These are phyloP conservation scores for Pseudisothecium myosuroides DNA, from an alignment of 225 moss, liverwort and hornwort species.

Conservation along the genomic window DNA sequence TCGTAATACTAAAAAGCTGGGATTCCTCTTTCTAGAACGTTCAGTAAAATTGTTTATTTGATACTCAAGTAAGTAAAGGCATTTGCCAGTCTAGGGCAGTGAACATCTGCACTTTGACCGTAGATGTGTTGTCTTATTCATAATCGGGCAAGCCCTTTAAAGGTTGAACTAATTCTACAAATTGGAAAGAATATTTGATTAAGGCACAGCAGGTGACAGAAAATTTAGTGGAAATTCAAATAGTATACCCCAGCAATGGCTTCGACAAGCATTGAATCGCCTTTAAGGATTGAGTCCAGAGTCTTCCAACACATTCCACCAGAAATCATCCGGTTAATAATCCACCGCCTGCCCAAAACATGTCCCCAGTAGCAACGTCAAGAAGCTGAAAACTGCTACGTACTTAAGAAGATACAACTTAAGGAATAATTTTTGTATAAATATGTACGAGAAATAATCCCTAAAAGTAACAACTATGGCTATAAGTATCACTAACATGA, in stretches of 20 bases:
- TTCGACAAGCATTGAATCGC: conserved; percentile 89
- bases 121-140: background rate
- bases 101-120: background rate
- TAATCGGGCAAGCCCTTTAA: background rate
- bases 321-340: conserved; percentile 59
- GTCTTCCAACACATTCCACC: conserved; percentile 29
- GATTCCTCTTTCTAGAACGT: background rate
- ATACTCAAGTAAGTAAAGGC: background rate
- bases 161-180: background rate
- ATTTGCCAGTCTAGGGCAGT: background rate
- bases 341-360: conserved; percentile 61
- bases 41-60: background rate
- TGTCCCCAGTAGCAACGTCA: conserved; percentile 1
- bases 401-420: background rate
- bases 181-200: background rate
- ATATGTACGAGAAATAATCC: background rate
- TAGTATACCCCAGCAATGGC: conserved; percentile 64
- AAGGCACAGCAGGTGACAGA: background rate
- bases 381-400: background rate
- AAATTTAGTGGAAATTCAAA: background rate
- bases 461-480: background rate
- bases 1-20: background rate
- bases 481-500: background rate
- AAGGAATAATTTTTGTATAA: background rate
- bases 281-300: conserved; percentile 48